Percentiles rank a stretch among this genome's conserved stretches.
Evolutionary conservation across 305 asterid species (phyloP).

Genomic region (Fraxinus floribunda): DNA sequence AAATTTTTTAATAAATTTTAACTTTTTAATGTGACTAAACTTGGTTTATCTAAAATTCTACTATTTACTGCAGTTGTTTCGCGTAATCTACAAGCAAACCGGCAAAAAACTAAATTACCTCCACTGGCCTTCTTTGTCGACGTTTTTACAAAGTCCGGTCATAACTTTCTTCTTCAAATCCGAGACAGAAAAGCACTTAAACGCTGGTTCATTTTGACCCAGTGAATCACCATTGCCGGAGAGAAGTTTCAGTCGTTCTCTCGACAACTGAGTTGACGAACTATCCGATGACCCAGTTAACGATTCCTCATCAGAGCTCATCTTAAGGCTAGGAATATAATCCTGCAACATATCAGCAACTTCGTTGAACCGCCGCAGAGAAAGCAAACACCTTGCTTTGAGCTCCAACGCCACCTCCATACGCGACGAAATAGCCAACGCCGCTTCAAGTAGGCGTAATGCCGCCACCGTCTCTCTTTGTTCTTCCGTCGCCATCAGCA

Average conservation of each 20-base stretch:
- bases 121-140: slow-evolving; percentile 81
- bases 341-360: slow-evolving; percentile 88
- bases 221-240: slow-evolving; percentile 46
- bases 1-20: background rate
- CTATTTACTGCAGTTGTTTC: slow-evolving; percentile 27
- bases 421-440: slow-evolving; percentile 69
- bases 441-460: slow-evolving; percentile 67
- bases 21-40: slow-evolving; percentile 19
- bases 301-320: slow-evolving; percentile 50
- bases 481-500: slow-evolving; percentile 62
- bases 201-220: slow-evolving; percentile 45
- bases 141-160: slow-evolving; percentile 67
- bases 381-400: slow-evolving; percentile 71
- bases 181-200: slow-evolving; percentile 79
- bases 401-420: slow-evolving; percentile 74
- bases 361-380: slow-evolving; percentile 74
- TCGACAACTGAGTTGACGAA: slow-evolving; percentile 60
- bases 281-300: slow-evolving; percentile 55
- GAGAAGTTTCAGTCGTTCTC: slow-evolving; percentile 70
- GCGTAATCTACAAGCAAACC: slow-evolving; percentile 40
- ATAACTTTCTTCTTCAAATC: slow-evolving; percentile 87
- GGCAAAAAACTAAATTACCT: slow-evolving; percentile 49
- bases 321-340: slow-evolving; percentile 73
- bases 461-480: slow-evolving; percentile 60
- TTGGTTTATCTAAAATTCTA: slow-evolving; percentile 29